Evolutionary conservation across 176 grass and related monocot genomes (phyloP).

Genomic region (Paspalum notatum): DNA sequence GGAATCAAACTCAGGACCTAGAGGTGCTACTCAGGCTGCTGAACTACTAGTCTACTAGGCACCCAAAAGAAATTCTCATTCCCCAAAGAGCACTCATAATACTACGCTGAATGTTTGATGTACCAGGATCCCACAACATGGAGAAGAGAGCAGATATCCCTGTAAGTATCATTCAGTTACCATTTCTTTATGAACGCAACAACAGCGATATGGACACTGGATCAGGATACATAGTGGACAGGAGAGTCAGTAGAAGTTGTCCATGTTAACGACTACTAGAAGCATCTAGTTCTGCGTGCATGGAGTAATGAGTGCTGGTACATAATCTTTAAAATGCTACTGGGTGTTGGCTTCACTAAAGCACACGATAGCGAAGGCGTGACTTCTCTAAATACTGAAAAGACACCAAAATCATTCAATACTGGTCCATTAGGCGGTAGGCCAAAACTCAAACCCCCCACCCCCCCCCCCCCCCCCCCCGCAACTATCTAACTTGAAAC

Average conservation of each 20-base stretch:
- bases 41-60: too few species aligned
- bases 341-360: not conserved
- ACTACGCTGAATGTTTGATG: not conserved
- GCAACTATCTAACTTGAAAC: too few species aligned
- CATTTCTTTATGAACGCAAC: not conserved
- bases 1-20: too few species aligned
- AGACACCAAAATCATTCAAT: too few species aligned
- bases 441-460: too few species aligned
- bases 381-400: not conserved
- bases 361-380: not conserved
- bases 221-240: not conserved
- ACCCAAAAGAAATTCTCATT: too few species aligned
- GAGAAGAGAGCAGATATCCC: not conserved
- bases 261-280: not conserved
- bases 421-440: too few species aligned
- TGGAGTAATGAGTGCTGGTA: too few species aligned
- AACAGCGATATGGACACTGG: not conserved
- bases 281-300: too few species aligned
- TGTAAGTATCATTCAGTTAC: too few species aligned
- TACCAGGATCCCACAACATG: not conserved
- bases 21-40: too few species aligned
- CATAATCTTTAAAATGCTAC: not conserved
- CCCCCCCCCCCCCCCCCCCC: too few species aligned
- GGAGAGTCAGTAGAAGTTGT: not conserved
- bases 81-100: not conserved